phyloP scores from a whole-genome alignment of 78 protist genomes.

The Cavenderia fasciculata region DNA sequence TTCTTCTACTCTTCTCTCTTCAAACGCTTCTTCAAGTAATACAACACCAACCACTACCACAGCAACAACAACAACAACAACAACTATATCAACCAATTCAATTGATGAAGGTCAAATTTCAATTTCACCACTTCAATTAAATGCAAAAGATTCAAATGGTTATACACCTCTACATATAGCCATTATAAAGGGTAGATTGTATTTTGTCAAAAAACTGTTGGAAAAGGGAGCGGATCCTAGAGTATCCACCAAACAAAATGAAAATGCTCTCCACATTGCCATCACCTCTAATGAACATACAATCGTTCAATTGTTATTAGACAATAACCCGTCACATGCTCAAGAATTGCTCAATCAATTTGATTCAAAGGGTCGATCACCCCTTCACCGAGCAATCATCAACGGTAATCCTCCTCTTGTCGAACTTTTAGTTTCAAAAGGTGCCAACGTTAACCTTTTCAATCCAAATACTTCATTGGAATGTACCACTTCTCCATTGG shows the following conservation, averaged over 20 bases:
- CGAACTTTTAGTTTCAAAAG: constrained; percentile 38
- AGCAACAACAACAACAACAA: background rate
- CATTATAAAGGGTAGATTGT: constrained; percentile 24
- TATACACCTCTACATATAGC: constrained; percentile 75
- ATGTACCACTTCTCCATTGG: constrained; percentile 11
- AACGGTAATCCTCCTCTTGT: constrained; percentile 51
- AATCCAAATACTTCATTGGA: constrained; percentile 7
- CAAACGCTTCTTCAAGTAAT: too few species aligned
- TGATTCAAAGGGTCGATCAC: constrained; percentile 33
- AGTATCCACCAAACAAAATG: constrained; percentile 22
- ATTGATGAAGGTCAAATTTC: background rate
- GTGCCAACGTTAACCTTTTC: constrained; percentile 54
- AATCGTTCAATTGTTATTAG: constrained; percentile 39
- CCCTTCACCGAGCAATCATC: constrained; percentile 40
- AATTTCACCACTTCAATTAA: constrained; percentile 26
- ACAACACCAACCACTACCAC: constrained; percentile 14
- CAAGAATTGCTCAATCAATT: constrained; percentile 1
- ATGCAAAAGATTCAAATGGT: constrained; percentile 46
- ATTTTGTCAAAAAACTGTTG: constrained; percentile 48
- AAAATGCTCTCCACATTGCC: constrained; percentile 52
- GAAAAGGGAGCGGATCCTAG: constrained; percentile 69
- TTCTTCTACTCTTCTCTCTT: too few species aligned
- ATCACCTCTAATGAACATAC: constrained; percentile 39
- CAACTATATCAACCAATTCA: background rate
- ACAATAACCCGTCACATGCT: background rate